Percentiles rank a stretch among this genome's conserved stretches.
Conservation (phyloP, 2,329 filamentous ascomycete genomes). For the Scedosporium dehoogii region DNA sequence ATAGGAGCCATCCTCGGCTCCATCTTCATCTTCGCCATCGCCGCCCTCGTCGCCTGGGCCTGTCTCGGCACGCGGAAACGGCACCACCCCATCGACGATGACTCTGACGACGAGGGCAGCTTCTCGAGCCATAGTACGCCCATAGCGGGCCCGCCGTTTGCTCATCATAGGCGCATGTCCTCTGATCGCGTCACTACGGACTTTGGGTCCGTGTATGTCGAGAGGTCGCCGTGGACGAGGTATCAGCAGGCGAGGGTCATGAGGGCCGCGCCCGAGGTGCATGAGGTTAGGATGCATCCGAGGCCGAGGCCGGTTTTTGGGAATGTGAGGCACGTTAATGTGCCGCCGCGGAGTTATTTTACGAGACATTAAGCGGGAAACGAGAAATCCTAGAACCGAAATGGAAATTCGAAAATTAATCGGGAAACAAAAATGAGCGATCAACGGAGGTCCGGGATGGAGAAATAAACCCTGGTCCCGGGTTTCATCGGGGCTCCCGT, state of each 20-base stretch:
- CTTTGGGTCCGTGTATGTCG: neutral
- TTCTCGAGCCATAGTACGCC: too few relatives aligned
- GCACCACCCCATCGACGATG: neutral
- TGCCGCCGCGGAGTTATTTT: slow-evolving; percentile 1
- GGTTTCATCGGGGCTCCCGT: too few relatives aligned
- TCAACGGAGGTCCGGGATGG: too few relatives aligned
- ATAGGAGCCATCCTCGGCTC: slow-evolving; percentile 31
- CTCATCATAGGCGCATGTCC: neutral
- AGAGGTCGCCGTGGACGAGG: neutral
- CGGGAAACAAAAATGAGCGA: neutral
- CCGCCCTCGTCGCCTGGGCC: slow-evolving; percentile 22
- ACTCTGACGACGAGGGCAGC: neutral
- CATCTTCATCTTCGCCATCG: slow-evolving; percentile 25
- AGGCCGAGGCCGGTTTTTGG: neutral
- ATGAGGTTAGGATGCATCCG: neutral
- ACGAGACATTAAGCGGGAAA: neutral
- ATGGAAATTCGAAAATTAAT: too few relatives aligned
- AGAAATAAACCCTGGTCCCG: too few relatives aligned
- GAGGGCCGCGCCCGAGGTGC: neutral
- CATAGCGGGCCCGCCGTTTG: too few relatives aligned
- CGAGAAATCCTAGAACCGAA: too few relatives aligned
- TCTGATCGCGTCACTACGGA: neutral
- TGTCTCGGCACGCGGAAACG: slow-evolving; percentile 15
- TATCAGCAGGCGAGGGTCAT: neutral
- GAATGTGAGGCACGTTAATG: neutral